Conservation (phyloP, 2,329 filamentous ascomycete species). For the Fusarium albidum region DNA sequence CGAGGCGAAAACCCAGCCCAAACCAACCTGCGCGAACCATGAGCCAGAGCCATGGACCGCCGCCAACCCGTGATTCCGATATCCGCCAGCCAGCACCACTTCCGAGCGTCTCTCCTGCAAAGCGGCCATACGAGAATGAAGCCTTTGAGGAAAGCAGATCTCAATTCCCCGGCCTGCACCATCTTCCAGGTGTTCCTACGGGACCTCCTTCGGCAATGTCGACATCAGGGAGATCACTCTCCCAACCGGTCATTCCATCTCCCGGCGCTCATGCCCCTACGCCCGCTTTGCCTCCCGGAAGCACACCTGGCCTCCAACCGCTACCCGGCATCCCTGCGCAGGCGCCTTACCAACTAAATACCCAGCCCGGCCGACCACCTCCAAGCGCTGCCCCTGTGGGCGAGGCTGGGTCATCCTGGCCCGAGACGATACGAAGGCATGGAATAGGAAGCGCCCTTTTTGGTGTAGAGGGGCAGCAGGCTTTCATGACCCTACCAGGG, state of each 20-base stretch:
- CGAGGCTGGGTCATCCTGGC: conserved; percentile 42
- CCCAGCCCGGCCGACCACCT: conserved; percentile 33
- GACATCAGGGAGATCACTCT: conserved; percentile 45
- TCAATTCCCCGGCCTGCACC: conserved; percentile 38
- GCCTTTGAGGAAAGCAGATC: conserved; percentile 37
- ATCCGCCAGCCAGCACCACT: conserved; percentile 29
- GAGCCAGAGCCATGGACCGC: conserved; percentile 39
- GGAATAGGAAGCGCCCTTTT: conserved; percentile 38
- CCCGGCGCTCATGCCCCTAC: conserved; percentile 38
- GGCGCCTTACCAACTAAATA: conserved; percentile 30
- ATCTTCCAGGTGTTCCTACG: conserved; percentile 35
- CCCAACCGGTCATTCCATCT: conserved; percentile 45
- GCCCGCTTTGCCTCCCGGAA: conserved; percentile 32
- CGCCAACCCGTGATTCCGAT: conserved; percentile 36
- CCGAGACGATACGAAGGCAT: conserved; percentile 45
- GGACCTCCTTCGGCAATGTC: conserved; percentile 32
- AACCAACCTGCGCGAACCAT: conserved; percentile 40
- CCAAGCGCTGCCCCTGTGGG: conserved; percentile 29
- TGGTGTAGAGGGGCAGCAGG: conserved; percentile 47
- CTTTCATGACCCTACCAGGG: conserved; percentile 50
- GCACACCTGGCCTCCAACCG: conserved; percentile 27
- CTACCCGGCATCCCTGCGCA: conserved; percentile 30
- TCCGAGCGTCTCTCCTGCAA: conserved; percentile 40
- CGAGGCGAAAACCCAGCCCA: conserved; percentile 45
- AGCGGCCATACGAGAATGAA: conserved; percentile 45